phyloP scores from a whole-genome alignment of 1,284 basidiomycete species.

The Neolentinus lepideus region DNA sequence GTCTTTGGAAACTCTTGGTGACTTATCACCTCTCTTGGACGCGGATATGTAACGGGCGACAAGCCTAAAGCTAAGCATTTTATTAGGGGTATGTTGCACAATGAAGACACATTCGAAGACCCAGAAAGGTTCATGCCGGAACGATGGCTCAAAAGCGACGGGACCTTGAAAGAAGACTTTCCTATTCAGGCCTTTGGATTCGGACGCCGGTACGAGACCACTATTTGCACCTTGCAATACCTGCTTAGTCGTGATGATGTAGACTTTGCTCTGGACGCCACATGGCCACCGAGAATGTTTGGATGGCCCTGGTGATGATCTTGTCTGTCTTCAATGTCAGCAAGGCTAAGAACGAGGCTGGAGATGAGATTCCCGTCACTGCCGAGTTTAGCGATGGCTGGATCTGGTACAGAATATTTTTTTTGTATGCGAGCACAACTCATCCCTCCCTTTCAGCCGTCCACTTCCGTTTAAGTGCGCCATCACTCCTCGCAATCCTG shows the following conservation, averaged over 20 bases:
- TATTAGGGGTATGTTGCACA: too few relatives aligned
- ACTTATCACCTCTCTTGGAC: too few relatives aligned
- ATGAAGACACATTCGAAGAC: too few relatives aligned
- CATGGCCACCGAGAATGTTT: neutral
- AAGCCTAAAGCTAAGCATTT: too few relatives aligned
- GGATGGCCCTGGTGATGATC: neutral
- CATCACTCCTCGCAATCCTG: too few relatives aligned
- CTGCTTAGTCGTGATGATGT: neutral
- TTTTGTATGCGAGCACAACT: neutral
- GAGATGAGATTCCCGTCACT: neutral
- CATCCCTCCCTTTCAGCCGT: neutral
- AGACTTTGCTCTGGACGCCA: neutral
- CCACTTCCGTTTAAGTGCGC: too few relatives aligned
- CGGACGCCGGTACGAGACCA: neutral
- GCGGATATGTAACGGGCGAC: too few relatives aligned
- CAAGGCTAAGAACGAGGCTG: neutral
- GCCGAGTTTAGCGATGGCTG: neutral
- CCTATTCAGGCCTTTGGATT: neutral
- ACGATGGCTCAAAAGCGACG: neutral
- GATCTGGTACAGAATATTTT: neutral
- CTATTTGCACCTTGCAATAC: neutral
- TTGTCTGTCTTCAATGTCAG: neutral
- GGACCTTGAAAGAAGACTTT: neutral
- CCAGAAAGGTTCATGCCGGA: too few relatives aligned
- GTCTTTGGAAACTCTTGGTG: too few relatives aligned